phyloP scores from a whole-genome alignment of 2,329 filamentous ascomycete species.

The Diaporthe longicolla region DNA sequence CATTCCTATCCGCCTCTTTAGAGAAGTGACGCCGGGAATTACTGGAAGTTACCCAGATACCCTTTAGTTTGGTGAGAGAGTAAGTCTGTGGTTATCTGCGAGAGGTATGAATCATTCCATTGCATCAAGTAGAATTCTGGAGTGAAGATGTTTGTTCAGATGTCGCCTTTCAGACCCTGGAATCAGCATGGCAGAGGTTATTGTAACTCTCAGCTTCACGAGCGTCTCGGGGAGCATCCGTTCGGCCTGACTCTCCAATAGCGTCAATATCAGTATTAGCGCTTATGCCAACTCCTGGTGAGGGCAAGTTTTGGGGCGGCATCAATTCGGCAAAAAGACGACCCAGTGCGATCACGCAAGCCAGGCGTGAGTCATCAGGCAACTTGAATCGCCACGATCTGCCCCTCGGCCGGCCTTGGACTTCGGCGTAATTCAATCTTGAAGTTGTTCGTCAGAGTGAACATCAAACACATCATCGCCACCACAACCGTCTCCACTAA shows the following conservation, averaged over 20 bases:
- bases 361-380: constrained; percentile 2
- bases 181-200: not conserved
- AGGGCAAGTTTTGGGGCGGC: not conserved
- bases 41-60: not conserved
- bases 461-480: not conserved
- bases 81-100: not conserved
- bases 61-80: not conserved
- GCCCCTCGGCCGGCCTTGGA: not conserved
- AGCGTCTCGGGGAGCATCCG: not conserved
- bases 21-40: not conserved
- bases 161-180: too few species aligned
- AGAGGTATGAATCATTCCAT: not conserved
- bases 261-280: too few species aligned
- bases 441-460: too few species aligned
- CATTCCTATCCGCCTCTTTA: too few species aligned
- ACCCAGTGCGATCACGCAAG: not conserved
- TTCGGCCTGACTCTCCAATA: not conserved
- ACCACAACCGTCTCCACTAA: too few species aligned
- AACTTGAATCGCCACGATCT: not conserved
- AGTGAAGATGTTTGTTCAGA: not conserved
- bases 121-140: not conserved
- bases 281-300: not conserved
- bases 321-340: not conserved
- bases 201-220: not conserved
- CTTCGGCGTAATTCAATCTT: not conserved